Evolutionary conservation across 1,284 basidiomycete genomes (phyloP), one percentile per base, ranked within the genome.

Genomic region (Tilletia walkeri): DNA sequence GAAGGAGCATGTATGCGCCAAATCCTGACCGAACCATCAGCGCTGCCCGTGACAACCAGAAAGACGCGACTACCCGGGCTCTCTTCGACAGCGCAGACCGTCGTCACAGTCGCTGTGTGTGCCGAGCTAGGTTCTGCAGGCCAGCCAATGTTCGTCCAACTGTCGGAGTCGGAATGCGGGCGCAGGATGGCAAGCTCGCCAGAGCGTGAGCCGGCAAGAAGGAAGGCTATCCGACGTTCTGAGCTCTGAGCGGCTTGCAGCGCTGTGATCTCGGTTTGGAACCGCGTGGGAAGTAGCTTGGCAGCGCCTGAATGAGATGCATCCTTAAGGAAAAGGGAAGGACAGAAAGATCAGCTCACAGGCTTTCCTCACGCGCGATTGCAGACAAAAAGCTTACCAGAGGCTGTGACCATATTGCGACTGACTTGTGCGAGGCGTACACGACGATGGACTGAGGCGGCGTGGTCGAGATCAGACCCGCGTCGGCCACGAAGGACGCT

Each of bases 401-500:
- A 10, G 73, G 72, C 34, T 66, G 47, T 59, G 68, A 68, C 76
- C 73, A 80, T 30, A 78, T 67, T 16, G 74, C 78, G 41, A 82
- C 72, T 61, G 72, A 72, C 61, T 77, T 76, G 74, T 81, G 76
- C 34, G 75, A 72, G 9, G 77, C 81, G 69, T 77, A 82, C 3
- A 75, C 78, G 20, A 81, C 72, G 41, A 70, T 68, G 39, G 66
- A 30, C 20, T 20, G 10, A 20, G 54, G 12, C 12, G 63, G 68
- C 53, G 49, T 68, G 59, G 47, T 50, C 48, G 50, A 65, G 69
- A 68, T 59, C 38, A 67, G 45, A 47, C 75, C 70, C 76, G 80
- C 80, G 56, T 82, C 81, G 3, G 79, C 79, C 18, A 76, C 69
- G 69, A 82, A 78, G 41, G 76, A 73, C 34, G 72, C 71, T 48